Conservation (phyloP, 805 yeast genomes). For the Zygotorulaspora danielsina region DNA sequence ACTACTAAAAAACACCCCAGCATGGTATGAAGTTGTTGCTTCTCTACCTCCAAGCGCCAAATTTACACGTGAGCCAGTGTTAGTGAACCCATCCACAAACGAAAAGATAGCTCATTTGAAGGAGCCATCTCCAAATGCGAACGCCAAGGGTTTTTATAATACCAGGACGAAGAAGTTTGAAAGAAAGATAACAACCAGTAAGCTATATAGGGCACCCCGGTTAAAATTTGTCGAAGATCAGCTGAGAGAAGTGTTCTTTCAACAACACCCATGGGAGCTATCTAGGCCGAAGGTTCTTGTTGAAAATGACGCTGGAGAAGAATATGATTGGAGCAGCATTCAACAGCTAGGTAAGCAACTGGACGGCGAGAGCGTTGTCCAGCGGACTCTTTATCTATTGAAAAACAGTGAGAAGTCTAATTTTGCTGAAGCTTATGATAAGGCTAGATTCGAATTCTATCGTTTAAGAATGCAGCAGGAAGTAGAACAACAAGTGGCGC, state of each 20-base stretch:
- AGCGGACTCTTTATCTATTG: slow-evolving; percentile 59
- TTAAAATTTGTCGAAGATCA: slow-evolving; percentile 56
- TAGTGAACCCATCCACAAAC: slow-evolving; percentile 25
- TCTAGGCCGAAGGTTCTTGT: slow-evolving; percentile 82
- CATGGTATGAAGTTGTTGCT: slow-evolving; percentile 85
- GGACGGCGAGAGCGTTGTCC: slow-evolving; percentile 87
- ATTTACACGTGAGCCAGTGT: slow-evolving; percentile 37
- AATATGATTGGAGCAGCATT: slow-evolving; percentile 73
- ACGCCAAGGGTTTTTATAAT: slow-evolving; percentile 31
- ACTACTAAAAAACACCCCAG: slow-evolving; percentile 66
- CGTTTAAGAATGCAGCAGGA: slow-evolving; percentile 80
- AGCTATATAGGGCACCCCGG: slow-evolving; percentile 30
- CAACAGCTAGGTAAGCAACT: slow-evolving; percentile 68
- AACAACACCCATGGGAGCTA: slow-evolving; percentile 97
- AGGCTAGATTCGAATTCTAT: slow-evolving; percentile 85
- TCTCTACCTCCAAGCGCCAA: slow-evolving; percentile 73
- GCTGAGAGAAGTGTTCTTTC: slow-evolving; percentile 73
- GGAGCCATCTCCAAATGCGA: slow-evolving; percentile 12
- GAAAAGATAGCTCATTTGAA: slow-evolving; percentile 18
- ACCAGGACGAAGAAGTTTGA: slow-evolving; percentile 32
- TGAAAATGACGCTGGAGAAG: slow-evolving; percentile 66
- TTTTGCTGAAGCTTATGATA: slow-evolving; percentile 69
- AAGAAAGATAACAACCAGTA: slow-evolving; percentile 16
- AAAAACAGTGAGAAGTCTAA: slow-evolving; percentile 32
- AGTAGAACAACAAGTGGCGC: slow-evolving; percentile 60